Conservation (phyloP, 179 eudicot species). For the Sideroxylon spinosum region DNA sequence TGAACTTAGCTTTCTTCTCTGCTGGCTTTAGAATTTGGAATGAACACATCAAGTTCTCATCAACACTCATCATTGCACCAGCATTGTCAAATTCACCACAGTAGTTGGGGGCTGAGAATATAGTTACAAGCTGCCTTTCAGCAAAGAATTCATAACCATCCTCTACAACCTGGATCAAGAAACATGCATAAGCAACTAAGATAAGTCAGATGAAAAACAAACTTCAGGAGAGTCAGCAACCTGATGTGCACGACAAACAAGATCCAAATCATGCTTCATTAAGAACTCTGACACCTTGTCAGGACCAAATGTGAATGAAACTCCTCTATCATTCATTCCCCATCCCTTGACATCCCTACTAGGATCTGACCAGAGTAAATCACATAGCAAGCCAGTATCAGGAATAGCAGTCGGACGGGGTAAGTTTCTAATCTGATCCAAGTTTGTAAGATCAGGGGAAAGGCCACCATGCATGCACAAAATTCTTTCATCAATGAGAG, state of each 20-base stretch:
- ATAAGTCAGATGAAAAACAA: slow-evolving; percentile 3
- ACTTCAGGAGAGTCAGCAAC: slow-evolving; percentile 26
- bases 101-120: slow-evolving; percentile 90
- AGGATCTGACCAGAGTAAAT: slow-evolving; percentile 94
- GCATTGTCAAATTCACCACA: slow-evolving; percentile 96
- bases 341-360: slow-evolving; percentile 82
- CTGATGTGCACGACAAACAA: slow-evolving; percentile 98
- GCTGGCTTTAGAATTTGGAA: slow-evolving; percentile 95
- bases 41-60: slow-evolving; percentile 79
- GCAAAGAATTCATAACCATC: slow-evolving; percentile 99
- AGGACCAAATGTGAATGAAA: slow-evolving; percentile 86
- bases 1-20: slow-evolving; percentile 68
- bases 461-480: slow-evolving; percentile 96
- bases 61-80: slow-evolving; percentile 95
- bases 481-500: slow-evolving; percentile 75
- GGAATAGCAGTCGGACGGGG: slow-evolving; percentile 84
- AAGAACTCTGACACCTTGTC: slow-evolving; percentile 81
- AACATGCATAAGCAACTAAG: not conserved
- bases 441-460: slow-evolving; percentile 70
- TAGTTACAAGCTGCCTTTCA: slow-evolving; percentile 87
- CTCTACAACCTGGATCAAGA: slow-evolving; percentile 69
- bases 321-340: slow-evolving; percentile 98
- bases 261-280: slow-evolving; percentile 80
- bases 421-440: slow-evolving; percentile 74
- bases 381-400: slow-evolving; percentile 87